phyloP scores from a whole-genome alignment of 768 basidiomycete genomes.

The Phylloporus rhodoxanthus region DNA sequence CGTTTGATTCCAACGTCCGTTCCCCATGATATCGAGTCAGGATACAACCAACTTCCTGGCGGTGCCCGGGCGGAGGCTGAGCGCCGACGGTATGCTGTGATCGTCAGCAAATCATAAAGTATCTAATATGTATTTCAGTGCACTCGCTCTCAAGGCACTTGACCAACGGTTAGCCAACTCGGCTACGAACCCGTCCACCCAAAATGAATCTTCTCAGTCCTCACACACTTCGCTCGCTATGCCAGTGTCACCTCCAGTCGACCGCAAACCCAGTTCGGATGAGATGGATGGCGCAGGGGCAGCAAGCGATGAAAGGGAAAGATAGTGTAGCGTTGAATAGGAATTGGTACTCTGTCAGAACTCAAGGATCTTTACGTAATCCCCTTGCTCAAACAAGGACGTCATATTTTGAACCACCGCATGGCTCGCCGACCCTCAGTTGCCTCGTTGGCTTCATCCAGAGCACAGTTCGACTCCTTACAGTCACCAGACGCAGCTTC shows the following conservation, averaged over 20 bases:
- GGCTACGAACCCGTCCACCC: slow-evolving; percentile 25
- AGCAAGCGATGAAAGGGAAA: slow-evolving; percentile 16
- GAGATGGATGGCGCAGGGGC: slow-evolving; percentile 19
- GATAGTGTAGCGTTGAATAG: too few species aligned
- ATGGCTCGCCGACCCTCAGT: slow-evolving; percentile 40
- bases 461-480: slow-evolving; percentile 6
- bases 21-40: slow-evolving; percentile 61
- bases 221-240: slow-evolving; percentile 25
- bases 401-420: slow-evolving; percentile 4
- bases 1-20: slow-evolving; percentile 65
- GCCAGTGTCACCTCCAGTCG: slow-evolving; percentile 32
- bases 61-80: slow-evolving; percentile 95
- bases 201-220: slow-evolving; percentile 27
- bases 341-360: too few species aligned
- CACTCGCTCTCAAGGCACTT: slow-evolving; percentile 92
- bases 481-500: slow-evolving; percentile 6
- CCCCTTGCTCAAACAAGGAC: too few species aligned
- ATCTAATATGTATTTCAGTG: slow-evolving; percentile 43
- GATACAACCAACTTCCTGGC: slow-evolving; percentile 74
- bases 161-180: slow-evolving; percentile 84
- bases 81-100: slow-evolving; percentile 65
- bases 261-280: slow-evolving; percentile 18
- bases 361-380: slow-evolving; percentile 22
- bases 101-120: not conserved
- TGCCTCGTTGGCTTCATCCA: slow-evolving; percentile 22